phyloP scores from a whole-genome alignment of 345 rosid species.

The Physaria fendleri region DNA sequence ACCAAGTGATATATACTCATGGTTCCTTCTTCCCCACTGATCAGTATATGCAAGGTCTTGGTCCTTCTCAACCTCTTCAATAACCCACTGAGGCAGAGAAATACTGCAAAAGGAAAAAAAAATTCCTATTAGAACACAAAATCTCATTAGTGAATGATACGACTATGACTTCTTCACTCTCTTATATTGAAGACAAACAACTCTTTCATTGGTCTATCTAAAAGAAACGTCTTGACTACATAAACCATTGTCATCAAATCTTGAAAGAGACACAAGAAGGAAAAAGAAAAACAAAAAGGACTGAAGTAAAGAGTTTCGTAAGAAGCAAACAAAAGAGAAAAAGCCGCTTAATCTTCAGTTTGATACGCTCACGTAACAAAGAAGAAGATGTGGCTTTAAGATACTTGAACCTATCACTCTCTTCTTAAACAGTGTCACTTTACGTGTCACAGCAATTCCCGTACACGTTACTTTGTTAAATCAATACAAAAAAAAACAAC shows the following conservation, averaged over 20 bases:
- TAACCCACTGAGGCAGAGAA: conserved; percentile 83
- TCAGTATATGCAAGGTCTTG: conserved; percentile 90
- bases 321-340: conserved; percentile 4
- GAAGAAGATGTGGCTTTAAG: conserved; percentile 4
- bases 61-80: conserved; percentile 68
- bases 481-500: neutral
- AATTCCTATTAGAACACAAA: conserved; percentile 2
- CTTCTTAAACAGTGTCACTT: conserved; percentile 18
- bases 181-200: neutral
- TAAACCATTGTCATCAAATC: neutral
- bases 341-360: neutral
- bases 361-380: conserved; percentile 21
- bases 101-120: conserved; percentile 41
- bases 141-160: neutral
- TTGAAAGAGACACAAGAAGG: conserved; percentile 16
- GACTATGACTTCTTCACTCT: neutral
- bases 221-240: conserved; percentile 12
- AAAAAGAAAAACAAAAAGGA: neutral
- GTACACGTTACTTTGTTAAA: conserved; percentile 25
- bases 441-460: conserved; percentile 10
- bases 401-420: conserved; percentile 17
- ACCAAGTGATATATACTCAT: conserved; percentile 82
- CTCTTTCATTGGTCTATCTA: neutral
- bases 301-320: neutral
- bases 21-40: conserved; percentile 97